Evolutionary conservation across 2,329 filamentous ascomycete species (phyloP).

Genomic region (Talaromyces sp.): DNA sequence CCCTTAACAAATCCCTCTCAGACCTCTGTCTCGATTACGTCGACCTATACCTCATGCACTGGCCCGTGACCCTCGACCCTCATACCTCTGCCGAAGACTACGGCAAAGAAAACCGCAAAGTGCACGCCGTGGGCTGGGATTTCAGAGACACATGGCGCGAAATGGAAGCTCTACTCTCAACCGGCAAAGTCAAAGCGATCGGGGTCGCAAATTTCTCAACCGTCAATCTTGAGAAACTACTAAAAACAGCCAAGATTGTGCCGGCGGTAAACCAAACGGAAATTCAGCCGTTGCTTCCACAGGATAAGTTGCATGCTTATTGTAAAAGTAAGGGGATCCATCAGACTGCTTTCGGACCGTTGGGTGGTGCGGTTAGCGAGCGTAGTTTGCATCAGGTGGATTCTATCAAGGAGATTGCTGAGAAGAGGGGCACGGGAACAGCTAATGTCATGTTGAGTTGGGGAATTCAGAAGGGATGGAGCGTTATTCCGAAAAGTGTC

Average conservation of each 20-base stretch:
- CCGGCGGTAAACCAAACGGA: constrained; percentile 36
- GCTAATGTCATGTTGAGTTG: constrained; percentile 56
- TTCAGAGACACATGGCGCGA: constrained; percentile 15
- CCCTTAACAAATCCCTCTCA: constrained; percentile 19
- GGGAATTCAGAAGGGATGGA: constrained; percentile 47
- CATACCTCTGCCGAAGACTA: constrained; percentile 47
- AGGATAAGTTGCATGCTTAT: constrained; percentile 31
- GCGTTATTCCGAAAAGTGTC: constrained; percentile 52
- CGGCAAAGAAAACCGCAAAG: constrained; percentile 46
- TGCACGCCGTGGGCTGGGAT: constrained; percentile 20
- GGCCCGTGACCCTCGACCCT: constrained; percentile 25
- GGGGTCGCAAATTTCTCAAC: constrained; percentile 35
- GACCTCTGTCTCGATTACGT: constrained; percentile 25
- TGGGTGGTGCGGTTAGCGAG: constrained; percentile 67
- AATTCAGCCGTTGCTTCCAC: constrained; percentile 33
- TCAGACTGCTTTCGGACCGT: constrained; percentile 42
- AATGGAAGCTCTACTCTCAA: constrained; percentile 20
- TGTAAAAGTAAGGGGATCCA: constrained; percentile 34
- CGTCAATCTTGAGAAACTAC: constrained; percentile 29
- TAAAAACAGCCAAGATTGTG: constrained; percentile 24
- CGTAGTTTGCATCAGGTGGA: constrained; percentile 45
- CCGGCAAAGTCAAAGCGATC: constrained; percentile 23
- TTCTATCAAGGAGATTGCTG: constrained; percentile 56
- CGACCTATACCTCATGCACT: constrained; percentile 16
- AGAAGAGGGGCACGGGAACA: constrained; percentile 56